Evolutionary conservation across 139 green algal genomes (phyloP).

Genomic region (Chlorella sp.): DNA sequence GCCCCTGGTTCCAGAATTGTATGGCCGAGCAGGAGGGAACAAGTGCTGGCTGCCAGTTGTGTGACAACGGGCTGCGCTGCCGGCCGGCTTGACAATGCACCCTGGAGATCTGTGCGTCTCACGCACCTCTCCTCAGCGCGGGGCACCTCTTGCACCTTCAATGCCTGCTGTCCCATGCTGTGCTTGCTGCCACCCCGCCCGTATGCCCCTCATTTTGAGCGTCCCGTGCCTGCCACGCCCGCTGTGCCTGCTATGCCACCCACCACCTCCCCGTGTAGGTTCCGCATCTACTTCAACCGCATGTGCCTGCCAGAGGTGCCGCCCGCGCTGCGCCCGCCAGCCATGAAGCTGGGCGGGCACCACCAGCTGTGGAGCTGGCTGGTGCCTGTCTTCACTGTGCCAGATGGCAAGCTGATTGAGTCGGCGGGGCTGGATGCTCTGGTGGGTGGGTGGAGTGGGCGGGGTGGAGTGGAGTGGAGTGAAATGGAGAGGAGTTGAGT

Average conservation of each 20-base stretch:
- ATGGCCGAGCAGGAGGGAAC: too few species aligned
- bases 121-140: too few species aligned
- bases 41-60: too few species aligned
- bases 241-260: neutral
- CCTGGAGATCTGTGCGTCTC: too few species aligned
- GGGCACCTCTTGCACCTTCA: too few species aligned
- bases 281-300: slow-evolving; percentile 34
- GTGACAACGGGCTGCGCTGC: too few species aligned
- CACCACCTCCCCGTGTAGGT: neutral
- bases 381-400: slow-evolving; percentile 18
- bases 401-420: slow-evolving; percentile 46
- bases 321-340: slow-evolving; percentile 14
- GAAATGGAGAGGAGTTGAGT: neutral
- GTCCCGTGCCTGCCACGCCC: too few species aligned
- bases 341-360: slow-evolving; percentile 12
- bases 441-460: slow-evolving; percentile 18
- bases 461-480: neutral
- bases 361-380: slow-evolving; percentile 49
- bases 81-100: too few species aligned
- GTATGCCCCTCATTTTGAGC: too few species aligned
- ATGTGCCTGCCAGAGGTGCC: neutral
- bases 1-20: too few species aligned
- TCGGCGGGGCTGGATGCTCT: slow-evolving; percentile 56
- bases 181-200: neutral
- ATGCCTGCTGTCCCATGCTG: neutral